These are phyloP conservation scores for Dactylellina parvicollis DNA, from an alignment of 2,329 filamentous ascomycete species.

Conservation along the genomic window DNA sequence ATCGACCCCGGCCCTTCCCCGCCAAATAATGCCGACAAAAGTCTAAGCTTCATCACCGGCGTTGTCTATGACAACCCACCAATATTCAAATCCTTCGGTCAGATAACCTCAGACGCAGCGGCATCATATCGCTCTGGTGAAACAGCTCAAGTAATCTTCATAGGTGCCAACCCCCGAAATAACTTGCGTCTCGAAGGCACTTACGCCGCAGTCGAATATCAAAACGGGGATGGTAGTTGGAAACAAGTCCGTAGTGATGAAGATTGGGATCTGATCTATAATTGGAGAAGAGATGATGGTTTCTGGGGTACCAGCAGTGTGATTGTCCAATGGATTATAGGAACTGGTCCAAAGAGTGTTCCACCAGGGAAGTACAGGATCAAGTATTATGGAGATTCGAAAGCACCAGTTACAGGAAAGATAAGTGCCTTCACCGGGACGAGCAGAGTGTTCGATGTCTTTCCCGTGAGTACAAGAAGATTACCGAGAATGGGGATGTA, in stretches of 20 bases:
- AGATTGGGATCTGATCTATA: constrained; percentile 85
- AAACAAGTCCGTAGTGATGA: constrained; percentile 73
- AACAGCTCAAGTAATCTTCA: constrained; percentile 74
- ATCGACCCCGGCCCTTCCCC: constrained; percentile 70
- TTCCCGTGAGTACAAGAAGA: constrained; percentile 53
- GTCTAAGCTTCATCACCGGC: constrained; percentile 79
- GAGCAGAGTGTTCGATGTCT: constrained; percentile 67
- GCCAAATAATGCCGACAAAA: constrained; percentile 79
- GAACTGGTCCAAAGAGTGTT: constrained; percentile 65
- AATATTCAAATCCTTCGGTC: constrained; percentile 75
- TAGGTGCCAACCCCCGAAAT: constrained; percentile 90
- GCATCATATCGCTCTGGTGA: constrained; percentile 70
- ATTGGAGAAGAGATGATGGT: constrained; percentile 78
- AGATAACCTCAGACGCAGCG: constrained; percentile 68
- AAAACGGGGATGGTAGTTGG: constrained; percentile 69
- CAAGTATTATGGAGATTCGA: constrained; percentile 85
- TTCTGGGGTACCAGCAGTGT: constrained; percentile 80
- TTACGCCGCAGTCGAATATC: constrained; percentile 78
- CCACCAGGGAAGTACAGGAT: constrained; percentile 76
- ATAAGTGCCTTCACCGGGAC: constrained; percentile 76
- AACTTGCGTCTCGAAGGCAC: constrained; percentile 81
- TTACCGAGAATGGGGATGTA: constrained; percentile 39
- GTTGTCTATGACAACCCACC: constrained; percentile 79
- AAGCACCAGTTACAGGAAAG: constrained; percentile 69
- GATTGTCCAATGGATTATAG: constrained; percentile 81